phyloP scores from a whole-genome alignment of 2,329 filamentous ascomycete species.

The Boeremia lycopersici region DNA sequence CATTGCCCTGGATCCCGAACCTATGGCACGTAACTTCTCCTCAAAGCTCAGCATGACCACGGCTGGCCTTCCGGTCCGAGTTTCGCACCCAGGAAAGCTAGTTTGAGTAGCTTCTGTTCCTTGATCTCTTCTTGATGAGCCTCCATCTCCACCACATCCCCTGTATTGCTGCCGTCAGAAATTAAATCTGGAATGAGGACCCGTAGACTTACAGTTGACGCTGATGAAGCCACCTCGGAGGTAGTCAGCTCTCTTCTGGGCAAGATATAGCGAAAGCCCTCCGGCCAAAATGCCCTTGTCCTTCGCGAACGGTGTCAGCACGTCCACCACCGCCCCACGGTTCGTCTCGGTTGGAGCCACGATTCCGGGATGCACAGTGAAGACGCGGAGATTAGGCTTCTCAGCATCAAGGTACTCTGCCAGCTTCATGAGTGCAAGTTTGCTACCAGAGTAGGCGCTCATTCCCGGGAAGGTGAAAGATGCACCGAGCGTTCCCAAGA shows the following conservation, averaged over 20 bases:
- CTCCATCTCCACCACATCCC: slow-evolving; percentile 40
- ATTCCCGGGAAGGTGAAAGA: slow-evolving; percentile 22
- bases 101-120: slow-evolving; percentile 34
- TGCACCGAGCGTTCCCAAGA: slow-evolving; percentile 21
- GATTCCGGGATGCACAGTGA: slow-evolving; percentile 32
- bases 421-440: slow-evolving; percentile 28
- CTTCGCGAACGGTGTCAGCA: slow-evolving; percentile 24
- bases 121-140: slow-evolving; percentile 37
- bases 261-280: slow-evolving; percentile 25
- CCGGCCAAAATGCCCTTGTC: slow-evolving; percentile 27
- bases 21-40: background rate
- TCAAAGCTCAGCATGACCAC: slow-evolving; percentile 10
- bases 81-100: slow-evolving; percentile 25
- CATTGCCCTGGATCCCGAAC: too few species aligned
- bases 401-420: slow-evolving; percentile 31
- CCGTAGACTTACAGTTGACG: slow-evolving; percentile 30
- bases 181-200: too few species aligned
- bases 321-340: slow-evolving; percentile 12
- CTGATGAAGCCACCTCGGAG: slow-evolving; percentile 24
- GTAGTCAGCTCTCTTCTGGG: slow-evolving; percentile 25
- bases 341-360: slow-evolving; percentile 18
- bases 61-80: slow-evolving; percentile 27
- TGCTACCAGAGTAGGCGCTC: slow-evolving; percentile 29
- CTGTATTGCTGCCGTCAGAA: slow-evolving; percentile 10
- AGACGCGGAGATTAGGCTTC: slow-evolving; percentile 27